These are phyloP conservation scores for Macrotyloma uniflorum DNA, from an alignment of 306 rosid genomes.

Conservation along the genomic window DNA sequence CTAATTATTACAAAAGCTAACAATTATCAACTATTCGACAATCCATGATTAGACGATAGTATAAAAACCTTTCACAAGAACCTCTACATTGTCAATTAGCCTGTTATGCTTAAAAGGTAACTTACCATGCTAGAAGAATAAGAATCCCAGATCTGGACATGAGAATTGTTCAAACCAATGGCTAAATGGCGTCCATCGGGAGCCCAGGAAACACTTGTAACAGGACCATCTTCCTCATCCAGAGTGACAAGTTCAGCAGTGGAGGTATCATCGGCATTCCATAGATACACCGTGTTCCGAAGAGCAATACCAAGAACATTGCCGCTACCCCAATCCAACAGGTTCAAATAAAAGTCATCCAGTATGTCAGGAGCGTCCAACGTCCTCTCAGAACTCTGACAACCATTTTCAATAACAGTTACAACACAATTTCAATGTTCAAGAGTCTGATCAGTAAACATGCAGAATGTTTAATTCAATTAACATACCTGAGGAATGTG, in stretches of 20 bases:
- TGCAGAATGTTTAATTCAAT: background rate
- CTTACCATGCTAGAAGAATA: slow-evolving; percentile 50
- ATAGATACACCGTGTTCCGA: slow-evolving; percentile 60
- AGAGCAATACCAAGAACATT: slow-evolving; percentile 74
- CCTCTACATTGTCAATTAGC: background rate
- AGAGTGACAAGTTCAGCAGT: slow-evolving; percentile 67
- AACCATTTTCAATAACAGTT: slow-evolving; percentile 16
- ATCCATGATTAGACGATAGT: background rate
- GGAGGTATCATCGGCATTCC: slow-evolving; percentile 69
- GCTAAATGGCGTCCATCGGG: slow-evolving; percentile 80
- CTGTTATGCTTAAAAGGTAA: background rate
- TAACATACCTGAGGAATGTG: slow-evolving; percentile 66
- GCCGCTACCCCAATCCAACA: slow-evolving; percentile 75
- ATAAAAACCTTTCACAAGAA: no score
- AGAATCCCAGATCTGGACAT: slow-evolving; percentile 84
- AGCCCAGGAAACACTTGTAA: slow-evolving; percentile 80
- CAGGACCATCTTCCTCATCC: slow-evolving; percentile 71
- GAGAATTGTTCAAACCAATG: slow-evolving; percentile 70
- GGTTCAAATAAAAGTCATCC: slow-evolving; percentile 74
- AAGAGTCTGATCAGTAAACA: background rate
- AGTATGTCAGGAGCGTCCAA: slow-evolving; percentile 79
- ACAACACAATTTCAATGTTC: background rate
- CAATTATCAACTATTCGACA: background rate
- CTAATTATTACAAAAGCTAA: background rate
- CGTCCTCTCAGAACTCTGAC: slow-evolving; percentile 76